Percentiles rank a stretch among this genome's conserved stretches.
These are phyloP conservation scores for Rhodomyrtus tomentosa DNA, from an alignment of 345 rosid species.

Conservation along the genomic window DNA sequence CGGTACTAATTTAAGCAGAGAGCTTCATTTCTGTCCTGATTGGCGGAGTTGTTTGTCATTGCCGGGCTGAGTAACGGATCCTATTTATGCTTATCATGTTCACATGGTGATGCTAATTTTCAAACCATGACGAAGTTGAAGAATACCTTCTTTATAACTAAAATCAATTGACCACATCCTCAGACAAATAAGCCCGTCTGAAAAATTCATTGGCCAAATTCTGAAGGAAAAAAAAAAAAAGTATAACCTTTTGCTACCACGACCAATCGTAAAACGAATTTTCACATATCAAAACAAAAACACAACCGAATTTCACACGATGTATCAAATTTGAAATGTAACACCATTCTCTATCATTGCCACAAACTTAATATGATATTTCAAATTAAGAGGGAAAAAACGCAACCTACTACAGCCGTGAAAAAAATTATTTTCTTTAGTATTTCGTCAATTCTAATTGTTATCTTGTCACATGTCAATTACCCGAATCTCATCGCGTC, in stretches of 20 bases:
- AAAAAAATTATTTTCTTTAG: not conserved
- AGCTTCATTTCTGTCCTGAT: not conserved
- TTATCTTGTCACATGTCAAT: not conserved
- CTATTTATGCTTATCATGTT: not conserved
- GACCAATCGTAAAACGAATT: not conserved
- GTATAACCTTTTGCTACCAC: not conserved
- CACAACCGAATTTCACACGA: not conserved
- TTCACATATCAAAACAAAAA: not conserved
- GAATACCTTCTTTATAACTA: not conserved
- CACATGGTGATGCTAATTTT: not conserved
- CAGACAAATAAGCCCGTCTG: not conserved
- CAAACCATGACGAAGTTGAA: not conserved
- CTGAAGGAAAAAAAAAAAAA: not conserved
- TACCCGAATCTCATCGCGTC: fast-evolving
- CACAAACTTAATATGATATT: not conserved
- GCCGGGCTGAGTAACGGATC: not conserved
- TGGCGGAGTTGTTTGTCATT: not conserved
- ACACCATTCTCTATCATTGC: not conserved
- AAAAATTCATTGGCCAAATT: not conserved
- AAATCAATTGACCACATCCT: not conserved
- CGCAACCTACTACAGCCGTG: not conserved
- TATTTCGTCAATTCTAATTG: not conserved
- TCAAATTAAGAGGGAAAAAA: not conserved
- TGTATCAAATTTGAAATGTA: not conserved
- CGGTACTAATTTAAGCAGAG: not conserved